Evolutionary conservation across 768 basidiomycete species (phyloP), one percentile per base, ranked within the genome.

Genomic region (Boletus sensibilis): DNA sequence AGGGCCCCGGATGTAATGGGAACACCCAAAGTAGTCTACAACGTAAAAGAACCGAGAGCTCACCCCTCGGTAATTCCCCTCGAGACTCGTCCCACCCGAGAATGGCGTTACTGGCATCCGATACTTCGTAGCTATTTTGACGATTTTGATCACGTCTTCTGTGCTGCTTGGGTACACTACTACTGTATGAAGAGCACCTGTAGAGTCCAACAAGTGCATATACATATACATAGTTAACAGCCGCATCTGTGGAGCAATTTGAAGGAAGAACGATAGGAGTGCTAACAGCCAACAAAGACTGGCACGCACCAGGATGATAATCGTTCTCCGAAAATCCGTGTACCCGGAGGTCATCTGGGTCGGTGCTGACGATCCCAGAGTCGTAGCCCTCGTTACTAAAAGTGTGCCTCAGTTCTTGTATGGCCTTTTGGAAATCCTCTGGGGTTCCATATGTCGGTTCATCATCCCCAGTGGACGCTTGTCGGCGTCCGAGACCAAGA

Each of bases 61-160:
- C 60, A 90, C 89, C 29, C 82, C 84, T 37, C 80, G 75, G 59
- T 80, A 85, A 59, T 92, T 87, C 0, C 92, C 92, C 66, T 94
- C 93, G 23, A 95, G 69, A 63, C 82, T 85, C 0, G 93, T 95
- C 2, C 87, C 93, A 11, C 90, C 93, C 0, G 86, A 85, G 69
- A 87, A 94, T 3, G 92, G 82, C 1, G 82, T 83, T 21, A 95
- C 71, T 0, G 94, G 94, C 74, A 94, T 87, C 27, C 76, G 77
- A 72, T 86, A 87, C 69, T 86, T 86, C 39, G 78, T 80, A 3
- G 93, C 88, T 44, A 89, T 79, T 56, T 87, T 82, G 46, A 95
- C 87, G 46, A 93, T 79, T 61, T 82, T 79, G 39, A 87, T 86
- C 1, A 96, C 91, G 61, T 96, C 92, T 59, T 90, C 88, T 0